Conservation (phyloP, 257 asterid genomes). For the Solanum dulcamara region DNA sequence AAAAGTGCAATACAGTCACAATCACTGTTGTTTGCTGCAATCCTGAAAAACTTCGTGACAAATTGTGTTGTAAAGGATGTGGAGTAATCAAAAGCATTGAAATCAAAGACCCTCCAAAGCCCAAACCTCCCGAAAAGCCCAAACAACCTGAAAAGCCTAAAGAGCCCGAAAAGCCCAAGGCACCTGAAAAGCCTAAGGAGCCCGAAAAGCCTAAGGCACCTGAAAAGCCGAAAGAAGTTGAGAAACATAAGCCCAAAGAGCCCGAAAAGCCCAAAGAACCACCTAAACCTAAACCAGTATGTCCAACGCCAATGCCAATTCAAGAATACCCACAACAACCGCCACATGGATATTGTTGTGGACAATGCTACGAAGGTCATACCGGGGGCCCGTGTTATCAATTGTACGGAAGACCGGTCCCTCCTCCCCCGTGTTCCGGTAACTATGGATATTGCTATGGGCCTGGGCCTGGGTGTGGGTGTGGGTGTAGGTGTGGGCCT, state of each 20-base stretch:
- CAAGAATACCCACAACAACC: slow-evolving; percentile 28
- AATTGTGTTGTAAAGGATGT: slow-evolving; percentile 41
- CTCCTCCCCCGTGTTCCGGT: slow-evolving; percentile 29
- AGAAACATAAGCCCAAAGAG: not conserved
- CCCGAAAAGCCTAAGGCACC: slow-evolving; percentile 21
- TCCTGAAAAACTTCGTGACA: slow-evolving; percentile 73
- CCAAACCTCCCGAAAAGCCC: slow-evolving; percentile 15
- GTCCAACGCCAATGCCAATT: not conserved
- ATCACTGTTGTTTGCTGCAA: slow-evolving; percentile 63
- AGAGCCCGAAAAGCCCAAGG: not conserved
- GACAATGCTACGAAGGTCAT: slow-evolving; percentile 21
- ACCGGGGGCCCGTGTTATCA: not conserved
- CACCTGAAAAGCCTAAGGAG: not conserved
- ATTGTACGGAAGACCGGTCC: slow-evolving; percentile 8
- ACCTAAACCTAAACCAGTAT: not conserved
- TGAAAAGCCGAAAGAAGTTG: not conserved
- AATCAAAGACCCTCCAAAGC: slow-evolving; percentile 21
- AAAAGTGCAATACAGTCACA: slow-evolving; percentile 42
- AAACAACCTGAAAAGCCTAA: slow-evolving; percentile 18
- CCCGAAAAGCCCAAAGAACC: slow-evolving; percentile 10
- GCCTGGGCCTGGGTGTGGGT: slow-evolving; percentile 6
- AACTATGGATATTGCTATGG: slow-evolving; percentile 14
- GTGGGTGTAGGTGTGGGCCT: too few relatives aligned
- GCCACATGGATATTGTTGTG: slow-evolving; percentile 22
- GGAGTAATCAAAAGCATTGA: slow-evolving; percentile 50